Conservation (phyloP, 768 basidiomycete species). For the Tricholoma hemisulphureum region DNA sequence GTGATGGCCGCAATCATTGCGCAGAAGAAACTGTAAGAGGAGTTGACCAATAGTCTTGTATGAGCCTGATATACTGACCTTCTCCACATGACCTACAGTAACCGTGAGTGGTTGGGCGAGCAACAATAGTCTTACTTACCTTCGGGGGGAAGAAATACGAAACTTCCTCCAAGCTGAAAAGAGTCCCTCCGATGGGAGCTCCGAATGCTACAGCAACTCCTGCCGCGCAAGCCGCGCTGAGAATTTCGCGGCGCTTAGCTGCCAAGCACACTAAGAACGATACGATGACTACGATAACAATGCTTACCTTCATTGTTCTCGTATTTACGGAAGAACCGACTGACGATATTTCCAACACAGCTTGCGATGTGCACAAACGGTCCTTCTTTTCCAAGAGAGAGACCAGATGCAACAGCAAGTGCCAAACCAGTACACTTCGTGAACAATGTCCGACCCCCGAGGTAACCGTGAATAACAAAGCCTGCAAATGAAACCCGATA, state of each 20-base stretch:
- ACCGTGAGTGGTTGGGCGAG: conserved; percentile 3
- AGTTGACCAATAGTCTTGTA: neutral
- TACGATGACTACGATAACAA: neutral
- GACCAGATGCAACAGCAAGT: conserved; percentile 87
- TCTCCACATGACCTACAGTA: conserved; percentile 83
- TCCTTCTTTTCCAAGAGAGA: conserved; percentile 74
- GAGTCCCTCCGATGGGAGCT: conserved; percentile 90
- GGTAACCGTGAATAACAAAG: conserved; percentile 96
- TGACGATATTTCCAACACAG: conserved; percentile 91
- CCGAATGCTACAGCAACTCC: conserved; percentile 98
- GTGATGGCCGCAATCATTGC: conserved; percentile 98
- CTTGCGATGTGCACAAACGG: conserved; percentile 90
- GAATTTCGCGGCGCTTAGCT: conserved; percentile 92
- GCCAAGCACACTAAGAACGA: neutral
- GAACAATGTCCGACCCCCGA: conserved; percentile 85
- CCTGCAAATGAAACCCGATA: conserved; percentile 37
- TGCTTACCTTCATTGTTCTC: conserved; percentile 88
- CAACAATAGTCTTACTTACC: conserved; percentile 32
- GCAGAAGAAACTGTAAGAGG: conserved; percentile 82
- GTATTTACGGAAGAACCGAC: conserved; percentile 82
- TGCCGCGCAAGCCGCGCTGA: conserved; percentile 95
- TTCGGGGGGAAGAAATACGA: conserved; percentile 97
- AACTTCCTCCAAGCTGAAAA: conserved; percentile 94
- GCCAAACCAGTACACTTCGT: conserved; percentile 89
- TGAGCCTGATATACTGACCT: conserved; percentile 49